phyloP scores from a whole-genome alignment of 257 asterid species.

The Galeopsis tetrahit region DNA sequence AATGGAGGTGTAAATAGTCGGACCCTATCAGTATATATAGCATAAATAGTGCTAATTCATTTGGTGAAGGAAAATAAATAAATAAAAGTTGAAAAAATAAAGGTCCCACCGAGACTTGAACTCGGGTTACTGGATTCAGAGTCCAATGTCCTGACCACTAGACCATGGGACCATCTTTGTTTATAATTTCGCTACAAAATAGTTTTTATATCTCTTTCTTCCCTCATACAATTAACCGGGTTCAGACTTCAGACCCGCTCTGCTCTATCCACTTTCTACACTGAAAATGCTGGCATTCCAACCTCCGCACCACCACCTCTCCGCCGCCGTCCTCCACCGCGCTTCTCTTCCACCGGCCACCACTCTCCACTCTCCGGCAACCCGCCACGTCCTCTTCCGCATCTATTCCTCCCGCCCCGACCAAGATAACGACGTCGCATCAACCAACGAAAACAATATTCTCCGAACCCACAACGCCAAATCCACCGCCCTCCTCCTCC shows the following conservation, averaged over 20 bases:
- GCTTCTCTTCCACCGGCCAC: slow-evolving; percentile 29
- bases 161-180: slow-evolving; percentile 68
- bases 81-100: background rate
- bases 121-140: slow-evolving; percentile 98
- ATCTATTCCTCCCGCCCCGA: slow-evolving; percentile 47
- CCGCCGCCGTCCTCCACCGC: slow-evolving; percentile 50
- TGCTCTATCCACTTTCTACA: slow-evolving; percentile 40
- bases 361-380: slow-evolving; percentile 20
- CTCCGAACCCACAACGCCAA: slow-evolving; percentile 79
- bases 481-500: slow-evolving; percentile 67
- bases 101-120: slow-evolving; percentile 96
- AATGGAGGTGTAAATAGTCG: no score
- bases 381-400: slow-evolving; percentile 29
- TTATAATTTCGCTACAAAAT: no score
- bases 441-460: slow-evolving; percentile 32
- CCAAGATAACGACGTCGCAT: slow-evolving; percentile 41
- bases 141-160: slow-evolving; percentile 96
- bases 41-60: no score
- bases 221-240: background rate
- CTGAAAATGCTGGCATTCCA: slow-evolving; percentile 53
- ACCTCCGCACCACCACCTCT: slow-evolving; percentile 50
- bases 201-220: no score
- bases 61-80: no score
- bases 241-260: slow-evolving; percentile 16
- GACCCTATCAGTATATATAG: no score